Evolutionary conservation across 495 filamentous ascomycete species (phyloP).

Genomic region (Xylaria palmicola): DNA sequence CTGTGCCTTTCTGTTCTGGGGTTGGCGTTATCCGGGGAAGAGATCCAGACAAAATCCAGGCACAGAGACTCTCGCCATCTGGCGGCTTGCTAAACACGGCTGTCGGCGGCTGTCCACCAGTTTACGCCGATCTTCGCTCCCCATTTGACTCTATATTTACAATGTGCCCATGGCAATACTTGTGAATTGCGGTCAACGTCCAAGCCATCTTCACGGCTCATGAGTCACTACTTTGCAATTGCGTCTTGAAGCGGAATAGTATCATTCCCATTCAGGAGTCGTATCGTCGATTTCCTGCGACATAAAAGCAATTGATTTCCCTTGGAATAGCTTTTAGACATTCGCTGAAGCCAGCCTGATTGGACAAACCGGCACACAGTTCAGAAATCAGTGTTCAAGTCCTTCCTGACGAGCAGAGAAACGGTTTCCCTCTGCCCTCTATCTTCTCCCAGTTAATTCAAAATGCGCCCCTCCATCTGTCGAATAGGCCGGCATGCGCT

Average conservation of each 20-base stretch:
- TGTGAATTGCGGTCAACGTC: not conserved
- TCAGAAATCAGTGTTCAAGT: too few relatives aligned
- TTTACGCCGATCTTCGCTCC: constrained; percentile 9
- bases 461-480: constrained; percentile 24
- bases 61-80: not conserved
- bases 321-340: not conserved
- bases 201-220: not conserved
- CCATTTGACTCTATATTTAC: not conserved
- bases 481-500: constrained; percentile 15
- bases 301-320: not conserved
- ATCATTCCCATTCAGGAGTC: not conserved
- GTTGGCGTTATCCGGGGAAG: constrained; percentile 6
- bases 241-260: not conserved
- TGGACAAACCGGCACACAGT: not conserved
- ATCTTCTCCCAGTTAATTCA: not conserved
- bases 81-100: not conserved
- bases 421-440: not conserved
- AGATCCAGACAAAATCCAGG: too few relatives aligned
- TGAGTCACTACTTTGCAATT: constrained; percentile 2
- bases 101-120: not conserved
- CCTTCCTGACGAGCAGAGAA: too few relatives aligned
- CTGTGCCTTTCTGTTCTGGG: not conserved
- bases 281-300: not conserved
- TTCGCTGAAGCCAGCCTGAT: not conserved
- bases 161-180: not conserved